These are phyloP conservation scores for Sphaerobolus stellatus DNA, from an alignment of 1,284 basidiomycete species.

Conservation along the genomic window DNA sequence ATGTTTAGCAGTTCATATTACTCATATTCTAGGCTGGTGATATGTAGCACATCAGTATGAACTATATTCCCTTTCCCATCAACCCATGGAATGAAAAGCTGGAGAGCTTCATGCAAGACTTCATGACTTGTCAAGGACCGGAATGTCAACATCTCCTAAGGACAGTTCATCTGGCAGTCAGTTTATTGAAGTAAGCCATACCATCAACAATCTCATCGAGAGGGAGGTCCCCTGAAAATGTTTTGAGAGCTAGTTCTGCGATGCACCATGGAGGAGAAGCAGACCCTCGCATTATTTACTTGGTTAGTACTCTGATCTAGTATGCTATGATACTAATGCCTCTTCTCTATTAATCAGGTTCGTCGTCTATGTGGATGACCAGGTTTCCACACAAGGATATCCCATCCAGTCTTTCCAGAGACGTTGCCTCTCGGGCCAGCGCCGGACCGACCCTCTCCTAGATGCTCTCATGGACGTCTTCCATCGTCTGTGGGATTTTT, in stretches of 20 bases:
- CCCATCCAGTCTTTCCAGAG: background rate
- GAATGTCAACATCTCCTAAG: slow-evolving; percentile 2
- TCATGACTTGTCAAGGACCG: slow-evolving; percentile 1
- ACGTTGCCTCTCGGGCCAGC: slow-evolving; percentile 2
- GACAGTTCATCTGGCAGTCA: slow-evolving; percentile 4
- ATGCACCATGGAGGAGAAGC: slow-evolving; percentile 3
- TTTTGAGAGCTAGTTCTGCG: background rate
- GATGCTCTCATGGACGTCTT: slow-evolving; percentile 2
- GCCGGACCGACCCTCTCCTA: slow-evolving; percentile 1
- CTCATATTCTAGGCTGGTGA: too few species aligned
- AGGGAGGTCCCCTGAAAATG: background rate
- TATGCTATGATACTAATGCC: background rate
- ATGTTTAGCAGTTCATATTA: too few species aligned
- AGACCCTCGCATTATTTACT: slow-evolving; percentile 4
- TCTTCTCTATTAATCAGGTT: slow-evolving; percentile 1
- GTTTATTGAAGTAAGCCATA: slow-evolving; percentile 2
- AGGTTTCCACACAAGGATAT: background rate
- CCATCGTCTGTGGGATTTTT: slow-evolving; percentile 5
- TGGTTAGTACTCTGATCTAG: background rate
- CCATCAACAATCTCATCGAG: background rate
- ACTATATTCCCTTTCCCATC: background rate
- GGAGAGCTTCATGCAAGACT: slow-evolving; percentile 3
- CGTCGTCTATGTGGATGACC: slow-evolving; percentile 7
- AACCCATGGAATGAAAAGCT: background rate
- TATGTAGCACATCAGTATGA: too few species aligned